Conservation (phyloP, 2,329 filamentous ascomycete species). For the Botryotinia convoluta region DNA sequence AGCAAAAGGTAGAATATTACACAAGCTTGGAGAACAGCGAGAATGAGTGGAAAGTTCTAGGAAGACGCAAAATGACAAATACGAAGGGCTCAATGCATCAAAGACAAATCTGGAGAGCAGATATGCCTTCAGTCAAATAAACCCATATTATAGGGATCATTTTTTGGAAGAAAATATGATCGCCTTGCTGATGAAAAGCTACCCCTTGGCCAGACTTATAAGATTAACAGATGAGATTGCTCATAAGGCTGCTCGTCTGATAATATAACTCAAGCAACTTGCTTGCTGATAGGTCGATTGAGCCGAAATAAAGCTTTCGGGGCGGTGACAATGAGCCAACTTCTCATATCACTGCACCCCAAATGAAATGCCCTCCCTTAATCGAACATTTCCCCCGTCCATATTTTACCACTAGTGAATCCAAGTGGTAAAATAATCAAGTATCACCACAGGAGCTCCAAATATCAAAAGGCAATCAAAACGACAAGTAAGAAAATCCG, state of each 20-base stretch:
- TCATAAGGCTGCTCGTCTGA: not conserved
- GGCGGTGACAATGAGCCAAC: constrained; percentile 8
- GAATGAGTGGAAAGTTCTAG: not conserved
- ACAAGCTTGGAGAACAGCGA: not conserved
- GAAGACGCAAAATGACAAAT: not conserved
- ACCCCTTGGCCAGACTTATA: not conserved
- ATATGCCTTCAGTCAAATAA: not conserved
- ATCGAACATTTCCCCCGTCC: not conserved
- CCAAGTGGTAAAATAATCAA: not conserved
- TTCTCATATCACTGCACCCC: not conserved
- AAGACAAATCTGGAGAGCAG: not conserved
- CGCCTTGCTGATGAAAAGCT: not conserved
- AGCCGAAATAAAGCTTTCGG: not conserved
- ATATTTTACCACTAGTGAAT: not conserved
- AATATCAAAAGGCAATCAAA: constrained; percentile 14
- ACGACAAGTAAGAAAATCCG: constrained; percentile 15
- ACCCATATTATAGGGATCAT: not conserved
- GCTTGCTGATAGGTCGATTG: constrained; percentile 7
- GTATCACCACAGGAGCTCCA: not conserved
- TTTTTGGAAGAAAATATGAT: not conserved
- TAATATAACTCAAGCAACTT: constrained; percentile 11
- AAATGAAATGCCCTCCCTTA: not conserved
- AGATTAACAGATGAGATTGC: not conserved
- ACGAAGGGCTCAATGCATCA: not conserved
- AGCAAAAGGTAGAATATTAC: not conserved